Evolutionary conservation across 2,329 filamentous ascomycete genomes (phyloP).

Genomic region (Stemphylium vesicarium): DNA sequence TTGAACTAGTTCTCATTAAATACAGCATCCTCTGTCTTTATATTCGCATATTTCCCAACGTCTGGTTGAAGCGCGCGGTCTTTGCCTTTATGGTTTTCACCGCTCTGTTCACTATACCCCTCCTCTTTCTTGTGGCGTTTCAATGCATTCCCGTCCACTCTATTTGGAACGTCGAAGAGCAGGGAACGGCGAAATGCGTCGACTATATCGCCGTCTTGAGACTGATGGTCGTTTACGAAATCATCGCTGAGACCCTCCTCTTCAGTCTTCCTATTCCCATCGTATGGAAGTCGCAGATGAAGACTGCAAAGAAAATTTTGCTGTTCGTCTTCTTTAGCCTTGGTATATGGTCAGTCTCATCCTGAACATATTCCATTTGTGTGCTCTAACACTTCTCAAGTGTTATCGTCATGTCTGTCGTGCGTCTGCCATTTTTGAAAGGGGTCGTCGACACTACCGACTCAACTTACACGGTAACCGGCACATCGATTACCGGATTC

Average conservation of each 20-base stretch:
- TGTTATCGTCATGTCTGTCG: not conserved
- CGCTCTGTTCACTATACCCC: conserved; percentile 4
- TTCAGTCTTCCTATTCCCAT: conserved; percentile 7
- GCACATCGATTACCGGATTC: conserved; percentile 4
- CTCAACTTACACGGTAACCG: conserved; percentile 6
- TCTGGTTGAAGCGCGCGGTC: conserved; percentile 7
- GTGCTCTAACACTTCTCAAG: not conserved
- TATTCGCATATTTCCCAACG: conserved; percentile 6
- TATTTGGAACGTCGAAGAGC: conserved; percentile 4
- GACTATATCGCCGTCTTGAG: conserved; percentile 5
- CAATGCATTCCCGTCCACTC: conserved; percentile 1
- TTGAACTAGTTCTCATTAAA: conserved; percentile 4
- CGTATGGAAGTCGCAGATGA: conserved; percentile 7
- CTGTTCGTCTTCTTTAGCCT: conserved; percentile 5
- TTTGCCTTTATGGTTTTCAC: conserved; percentile 7
- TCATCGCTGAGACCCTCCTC: conserved; percentile 3
- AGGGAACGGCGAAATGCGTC: conserved; percentile 2
- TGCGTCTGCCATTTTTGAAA: conserved; percentile 4
- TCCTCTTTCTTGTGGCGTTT: conserved; percentile 1
- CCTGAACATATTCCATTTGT: not conserved
- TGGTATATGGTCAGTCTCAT: not conserved
- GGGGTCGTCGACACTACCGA: conserved; percentile 6
- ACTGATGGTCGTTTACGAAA: conserved; percentile 2
- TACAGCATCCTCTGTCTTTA: conserved; percentile 10
- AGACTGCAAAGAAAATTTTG: conserved; percentile 3